Conservation (phyloP, 2,329 filamentous ascomycete genomes). For the Ceratocystis harringtonii region DNA sequence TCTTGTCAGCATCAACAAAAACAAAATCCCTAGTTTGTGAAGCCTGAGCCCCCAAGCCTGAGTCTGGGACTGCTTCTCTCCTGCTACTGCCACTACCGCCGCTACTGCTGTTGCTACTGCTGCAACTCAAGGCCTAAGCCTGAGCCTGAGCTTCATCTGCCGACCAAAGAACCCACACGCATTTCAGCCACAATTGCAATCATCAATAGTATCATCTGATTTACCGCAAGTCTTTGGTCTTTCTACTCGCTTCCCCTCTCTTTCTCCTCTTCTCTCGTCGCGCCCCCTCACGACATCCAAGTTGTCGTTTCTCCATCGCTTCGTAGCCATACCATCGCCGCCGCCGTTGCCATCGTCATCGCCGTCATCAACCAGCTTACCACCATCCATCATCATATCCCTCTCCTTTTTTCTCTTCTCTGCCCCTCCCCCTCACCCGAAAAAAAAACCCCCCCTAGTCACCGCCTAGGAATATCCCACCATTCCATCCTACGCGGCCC, state of each 20-base stretch:
- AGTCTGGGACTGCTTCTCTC: not conserved
- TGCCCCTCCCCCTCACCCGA: not conserved
- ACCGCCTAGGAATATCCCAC: too few species aligned
- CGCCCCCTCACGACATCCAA: not conserved
- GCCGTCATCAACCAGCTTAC: not conserved
- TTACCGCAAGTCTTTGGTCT: not conserved
- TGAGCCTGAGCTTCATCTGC: too few species aligned
- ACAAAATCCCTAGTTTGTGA: not conserved
- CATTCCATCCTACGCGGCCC: too few species aligned
- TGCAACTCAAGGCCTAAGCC: too few species aligned
- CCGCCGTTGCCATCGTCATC: not conserved
- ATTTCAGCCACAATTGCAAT: not conserved
- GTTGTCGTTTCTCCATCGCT: not conserved
- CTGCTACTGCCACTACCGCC: too few species aligned
- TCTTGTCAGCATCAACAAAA: not conserved
- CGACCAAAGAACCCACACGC: not conserved
- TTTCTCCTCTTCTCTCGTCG: not conserved
- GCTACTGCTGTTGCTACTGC: not conserved
- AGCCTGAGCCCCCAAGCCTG: not conserved
- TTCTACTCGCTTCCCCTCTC: not conserved
- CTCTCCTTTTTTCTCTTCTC: not conserved
- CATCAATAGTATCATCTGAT: slow-evolving; percentile 5
- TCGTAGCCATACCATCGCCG: not conserved
- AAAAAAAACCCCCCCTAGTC: not conserved
- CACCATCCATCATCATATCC: not conserved